Conservation (phyloP, 352 stramenopile species). For the Vaucheria bursata region DNA sequence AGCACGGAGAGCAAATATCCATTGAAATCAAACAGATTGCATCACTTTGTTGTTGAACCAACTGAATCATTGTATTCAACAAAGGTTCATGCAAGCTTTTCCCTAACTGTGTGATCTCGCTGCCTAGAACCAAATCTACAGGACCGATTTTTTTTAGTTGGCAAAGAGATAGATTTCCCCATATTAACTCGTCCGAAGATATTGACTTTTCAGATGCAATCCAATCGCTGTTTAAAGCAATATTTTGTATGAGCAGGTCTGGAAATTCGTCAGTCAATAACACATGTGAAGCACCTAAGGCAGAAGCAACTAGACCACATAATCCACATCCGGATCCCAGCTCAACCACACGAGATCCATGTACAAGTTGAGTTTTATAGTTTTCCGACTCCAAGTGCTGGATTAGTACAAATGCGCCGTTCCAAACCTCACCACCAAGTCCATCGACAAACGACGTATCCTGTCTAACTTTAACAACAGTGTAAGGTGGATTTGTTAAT, state of each 20-base stretch:
- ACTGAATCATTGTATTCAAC: too few relatives aligned
- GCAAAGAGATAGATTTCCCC: too few relatives aligned
- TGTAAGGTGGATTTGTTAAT: too few relatives aligned
- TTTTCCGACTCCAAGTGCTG: not conserved
- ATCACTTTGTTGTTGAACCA: too few relatives aligned
- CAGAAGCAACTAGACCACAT: not conserved
- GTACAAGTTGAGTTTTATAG: not conserved
- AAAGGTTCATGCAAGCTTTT: too few relatives aligned
- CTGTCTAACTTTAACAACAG: too few relatives aligned
- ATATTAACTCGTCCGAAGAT: too few relatives aligned
- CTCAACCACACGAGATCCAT: not conserved
- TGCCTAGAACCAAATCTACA: too few relatives aligned
- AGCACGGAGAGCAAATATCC: too few relatives aligned
- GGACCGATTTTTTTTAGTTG: too few relatives aligned
- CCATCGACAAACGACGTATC: not conserved
- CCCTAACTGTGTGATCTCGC: too few relatives aligned
- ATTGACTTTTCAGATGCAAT: not conserved
- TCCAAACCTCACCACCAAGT: not conserved
- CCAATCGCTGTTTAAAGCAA: not conserved
- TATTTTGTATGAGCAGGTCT: slow-evolving; percentile 1
- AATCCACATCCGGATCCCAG: not conserved
- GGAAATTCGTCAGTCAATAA: slow-evolving; percentile 5
- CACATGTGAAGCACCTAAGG: not conserved
- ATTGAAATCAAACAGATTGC: too few relatives aligned
- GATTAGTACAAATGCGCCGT: not conserved